Conservation (phyloP, 257 asterid genomes). For the Plantago major region DNA sequence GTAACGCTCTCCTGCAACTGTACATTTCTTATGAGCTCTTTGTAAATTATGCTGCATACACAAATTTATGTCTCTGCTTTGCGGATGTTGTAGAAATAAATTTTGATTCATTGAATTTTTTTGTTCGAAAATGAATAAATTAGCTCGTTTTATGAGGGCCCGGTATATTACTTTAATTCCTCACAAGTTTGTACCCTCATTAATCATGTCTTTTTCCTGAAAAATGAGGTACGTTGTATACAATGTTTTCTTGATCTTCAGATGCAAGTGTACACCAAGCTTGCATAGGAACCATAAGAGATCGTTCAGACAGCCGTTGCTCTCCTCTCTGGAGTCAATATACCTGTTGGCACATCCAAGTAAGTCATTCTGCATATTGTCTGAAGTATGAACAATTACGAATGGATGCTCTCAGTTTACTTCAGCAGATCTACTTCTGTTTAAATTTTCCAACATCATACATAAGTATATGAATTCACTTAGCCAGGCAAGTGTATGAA, state of each 20-base stretch:
- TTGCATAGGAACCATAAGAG: neutral
- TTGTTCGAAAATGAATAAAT: neutral
- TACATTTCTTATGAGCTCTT: constrained; percentile 59
- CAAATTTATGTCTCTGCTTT: constrained; percentile 9
- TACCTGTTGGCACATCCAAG: neutral
- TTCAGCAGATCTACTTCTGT: too few species aligned
- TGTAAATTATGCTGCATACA: constrained; percentile 36
- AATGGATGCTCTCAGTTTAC: too few species aligned
- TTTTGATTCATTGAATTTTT: neutral
- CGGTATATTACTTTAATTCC: neutral
- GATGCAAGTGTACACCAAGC: neutral
- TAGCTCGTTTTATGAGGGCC: neutral
- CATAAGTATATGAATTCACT: too few species aligned
- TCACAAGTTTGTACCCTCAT: neutral
- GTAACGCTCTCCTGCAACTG: constrained; percentile 54
- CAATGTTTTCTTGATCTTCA: neutral
- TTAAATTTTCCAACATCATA: too few species aligned
- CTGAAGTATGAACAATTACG: too few species aligned
- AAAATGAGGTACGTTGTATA: neutral
- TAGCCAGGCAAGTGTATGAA: too few species aligned
- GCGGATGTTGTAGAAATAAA: constrained; percentile 5
- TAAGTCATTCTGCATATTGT: neutral
- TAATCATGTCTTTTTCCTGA: neutral
- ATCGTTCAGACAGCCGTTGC: neutral
- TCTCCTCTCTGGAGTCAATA: neutral